Evolutionary conservation across 768 basidiomycete species (phyloP).

Genomic region (Mrakia blollopis): DNA sequence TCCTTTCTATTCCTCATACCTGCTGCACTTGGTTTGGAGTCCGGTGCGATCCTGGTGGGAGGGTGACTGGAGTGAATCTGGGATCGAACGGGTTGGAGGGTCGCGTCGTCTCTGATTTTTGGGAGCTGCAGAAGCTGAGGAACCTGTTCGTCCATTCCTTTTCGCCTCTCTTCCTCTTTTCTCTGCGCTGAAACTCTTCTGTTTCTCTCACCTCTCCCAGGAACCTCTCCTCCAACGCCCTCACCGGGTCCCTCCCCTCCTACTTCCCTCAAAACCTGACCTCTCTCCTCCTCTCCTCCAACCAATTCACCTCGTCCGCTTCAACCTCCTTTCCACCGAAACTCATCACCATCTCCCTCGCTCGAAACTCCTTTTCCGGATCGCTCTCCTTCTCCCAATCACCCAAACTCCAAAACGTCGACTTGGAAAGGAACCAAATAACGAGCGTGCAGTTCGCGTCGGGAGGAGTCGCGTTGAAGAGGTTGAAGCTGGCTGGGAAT

Average conservation of each 20-base stretch:
- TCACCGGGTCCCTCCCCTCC: not conserved
- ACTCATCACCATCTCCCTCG: slow-evolving; percentile 2
- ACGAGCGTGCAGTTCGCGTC: not conserved
- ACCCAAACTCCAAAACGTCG: not conserved
- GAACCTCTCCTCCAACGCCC: not conserved
- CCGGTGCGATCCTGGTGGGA: not conserved
- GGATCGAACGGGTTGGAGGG: not conserved
- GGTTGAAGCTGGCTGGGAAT: not conserved
- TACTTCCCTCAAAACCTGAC: not conserved
- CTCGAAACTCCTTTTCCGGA: not conserved
- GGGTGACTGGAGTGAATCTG: not conserved
- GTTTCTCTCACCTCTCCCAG: too few relatives aligned
- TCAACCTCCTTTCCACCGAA: not conserved
- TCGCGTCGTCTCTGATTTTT: not conserved
- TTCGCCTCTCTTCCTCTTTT: not conserved
- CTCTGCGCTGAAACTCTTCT: not conserved
- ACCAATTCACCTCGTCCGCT: not conserved
- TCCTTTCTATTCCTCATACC: not conserved
- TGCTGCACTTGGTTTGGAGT: slow-evolving; percentile 2
- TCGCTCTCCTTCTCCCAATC: not conserved
- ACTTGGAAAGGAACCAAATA: not conserved
- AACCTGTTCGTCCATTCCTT: not conserved
- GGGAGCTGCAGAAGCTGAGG: not conserved
- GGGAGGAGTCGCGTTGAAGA: not conserved
- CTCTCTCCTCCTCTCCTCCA: not conserved